Evolutionary conservation across 2,329 filamentous ascomycete species (phyloP).

Genomic region (Cercospora janseana): DNA sequence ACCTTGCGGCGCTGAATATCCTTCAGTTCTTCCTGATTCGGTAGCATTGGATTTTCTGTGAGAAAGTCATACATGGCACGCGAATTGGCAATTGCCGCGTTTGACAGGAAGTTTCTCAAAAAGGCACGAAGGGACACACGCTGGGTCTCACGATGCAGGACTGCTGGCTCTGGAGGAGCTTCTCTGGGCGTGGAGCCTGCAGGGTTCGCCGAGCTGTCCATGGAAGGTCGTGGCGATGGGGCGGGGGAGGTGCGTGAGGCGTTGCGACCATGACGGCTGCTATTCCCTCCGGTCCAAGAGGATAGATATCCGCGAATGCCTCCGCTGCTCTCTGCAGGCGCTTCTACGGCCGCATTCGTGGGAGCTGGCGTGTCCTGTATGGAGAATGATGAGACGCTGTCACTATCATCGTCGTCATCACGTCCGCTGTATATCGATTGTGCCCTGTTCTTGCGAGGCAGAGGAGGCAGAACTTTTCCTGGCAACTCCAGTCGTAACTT

Average conservation of each 20-base stretch:
- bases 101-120: constrained; percentile 79
- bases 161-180: constrained; percentile 25
- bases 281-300: constrained; percentile 35
- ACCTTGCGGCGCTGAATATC: constrained; percentile 78
- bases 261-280: constrained; percentile 43
- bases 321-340: constrained; percentile 30
- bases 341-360: constrained; percentile 16
- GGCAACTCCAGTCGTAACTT: constrained; percentile 79
- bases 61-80: constrained; percentile 84
- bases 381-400: constrained; percentile 77
- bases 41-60: constrained; percentile 65
- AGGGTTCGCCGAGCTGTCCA: constrained; percentile 29
- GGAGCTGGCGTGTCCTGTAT: constrained; percentile 55
- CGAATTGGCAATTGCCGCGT: constrained; percentile 77
- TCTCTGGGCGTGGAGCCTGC: constrained; percentile 20
- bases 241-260: constrained; percentile 40
- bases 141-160: constrained; percentile 83
- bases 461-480: constrained; percentile 79
- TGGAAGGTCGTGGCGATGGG: constrained; percentile 36
- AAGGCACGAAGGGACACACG: constrained; percentile 89
- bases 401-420: constrained; percentile 66
- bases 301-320: constrained; percentile 47
- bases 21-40: constrained; percentile 76
- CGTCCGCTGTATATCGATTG: constrained; percentile 61
- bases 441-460: constrained; percentile 90